Base-by-base conservation (phyloP, 2,329 filamentous ascomycete species). In the Calonectria pseudoreteaudii region DNA sequence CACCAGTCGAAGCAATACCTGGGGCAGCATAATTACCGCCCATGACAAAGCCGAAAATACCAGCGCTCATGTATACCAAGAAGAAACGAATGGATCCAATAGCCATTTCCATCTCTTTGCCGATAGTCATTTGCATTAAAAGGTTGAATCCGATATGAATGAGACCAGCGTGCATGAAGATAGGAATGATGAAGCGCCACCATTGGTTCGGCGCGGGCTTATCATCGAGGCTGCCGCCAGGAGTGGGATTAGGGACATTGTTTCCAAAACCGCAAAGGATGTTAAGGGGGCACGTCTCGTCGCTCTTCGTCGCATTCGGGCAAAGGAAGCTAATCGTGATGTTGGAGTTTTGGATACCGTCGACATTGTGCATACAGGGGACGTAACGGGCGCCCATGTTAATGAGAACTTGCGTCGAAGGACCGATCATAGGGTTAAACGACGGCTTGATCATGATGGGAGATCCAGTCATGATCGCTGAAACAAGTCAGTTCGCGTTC, bases 371-470 rank as follows among this genome's bases (percentile, higher is more conserved):
- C 97, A 99, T 99, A 85, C 97, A 99, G 9, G 96, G 95, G 4
- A 94, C 91, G 82, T 94, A 99, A 75, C 97, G 93, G 50, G 96
- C 95, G 72, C 97, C 97, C 95, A 99, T 98, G 84, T 98, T 98
- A 87, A 98, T 98, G 80, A 98, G 91, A 30, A 98, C 92, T 79
- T 95, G 95, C 1, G 93, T 91, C 7, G 96, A 98, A 1, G 97
- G 97, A 0, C 97, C 97, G 81, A 99, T 98, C 95, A 99, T 98
- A 72, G 94, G 94, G 86, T 98, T 99, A 87, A 99, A 98, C 20
- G 89, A 90, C 1, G 97, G 97, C 70, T 96, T 91, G 67, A 92
- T 96, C 86, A 92, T 90, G 81, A 95, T 95, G 26, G 93, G 90
- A 30, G 93, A 93, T 68, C 94, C 94, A 1, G 96, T 98, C 36